These are phyloP conservation scores for Fragilaria crotonensis DNA, from an alignment of 108 stramenopile genomes.

Conservation along the genomic window DNA sequence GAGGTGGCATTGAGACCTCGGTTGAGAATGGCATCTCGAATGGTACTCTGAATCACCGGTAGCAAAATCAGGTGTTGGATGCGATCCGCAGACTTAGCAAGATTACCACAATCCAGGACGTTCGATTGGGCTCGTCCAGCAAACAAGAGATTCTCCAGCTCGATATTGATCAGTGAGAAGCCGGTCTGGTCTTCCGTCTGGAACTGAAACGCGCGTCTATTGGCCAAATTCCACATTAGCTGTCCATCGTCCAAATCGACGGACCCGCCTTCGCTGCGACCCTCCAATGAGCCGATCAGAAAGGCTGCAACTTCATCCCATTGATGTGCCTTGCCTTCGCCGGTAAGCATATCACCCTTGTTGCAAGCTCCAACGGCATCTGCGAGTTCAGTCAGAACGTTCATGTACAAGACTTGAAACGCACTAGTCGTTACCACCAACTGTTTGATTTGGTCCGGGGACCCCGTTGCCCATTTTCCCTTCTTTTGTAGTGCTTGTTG, in stretches of 20 bases:
- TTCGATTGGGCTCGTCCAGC: conserved; percentile 62
- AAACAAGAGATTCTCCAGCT: conserved; percentile 54
- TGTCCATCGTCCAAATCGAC: conserved; percentile 59
- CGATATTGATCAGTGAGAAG: conserved; percentile 46
- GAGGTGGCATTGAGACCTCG: conserved; percentile 26
- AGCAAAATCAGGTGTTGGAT: conserved; percentile 46
- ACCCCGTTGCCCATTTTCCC: conserved; percentile 41
- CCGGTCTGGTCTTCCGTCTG: conserved; percentile 42
- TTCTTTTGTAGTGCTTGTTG: conserved; percentile 36
- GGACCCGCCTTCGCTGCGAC: conserved; percentile 47
- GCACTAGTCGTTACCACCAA: conserved; percentile 43
- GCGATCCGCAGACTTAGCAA: conserved; percentile 41
- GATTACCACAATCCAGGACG: conserved; percentile 40
- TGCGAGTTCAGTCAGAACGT: conserved; percentile 46
- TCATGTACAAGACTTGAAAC: conserved; percentile 61
- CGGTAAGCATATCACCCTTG: conserved; percentile 10
- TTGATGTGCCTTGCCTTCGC: conserved; percentile 23
- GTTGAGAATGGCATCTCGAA: conserved; percentile 60
- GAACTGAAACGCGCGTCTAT: conserved; percentile 68
- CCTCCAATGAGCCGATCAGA: conserved; percentile 77
- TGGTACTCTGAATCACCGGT: conserved; percentile 61
- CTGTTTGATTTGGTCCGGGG: conserved; percentile 38
- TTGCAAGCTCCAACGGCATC: conserved; percentile 43
- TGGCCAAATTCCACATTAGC: conserved; percentile 59
- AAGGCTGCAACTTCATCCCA: conserved; percentile 79